Percentiles rank a stretch among this genome's conserved stretches.
These are phyloP conservation scores for Eremochloa ophiuroides DNA, from an alignment of 176 grass and related monocot species.

Conservation along the genomic window DNA sequence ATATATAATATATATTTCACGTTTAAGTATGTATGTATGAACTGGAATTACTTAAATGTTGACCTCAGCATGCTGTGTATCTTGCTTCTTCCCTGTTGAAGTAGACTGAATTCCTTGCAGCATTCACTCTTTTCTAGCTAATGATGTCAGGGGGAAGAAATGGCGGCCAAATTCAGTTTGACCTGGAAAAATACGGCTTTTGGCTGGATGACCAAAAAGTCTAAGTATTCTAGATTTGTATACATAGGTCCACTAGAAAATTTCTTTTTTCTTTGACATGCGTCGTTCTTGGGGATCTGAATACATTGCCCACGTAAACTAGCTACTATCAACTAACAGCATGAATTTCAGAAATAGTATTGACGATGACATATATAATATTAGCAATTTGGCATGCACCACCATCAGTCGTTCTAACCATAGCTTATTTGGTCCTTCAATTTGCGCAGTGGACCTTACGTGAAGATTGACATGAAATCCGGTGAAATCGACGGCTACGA, in stretches of 20 bases:
- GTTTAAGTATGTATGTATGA: not conserved
- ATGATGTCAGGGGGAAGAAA: not conserved
- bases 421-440: no score
- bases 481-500: slow-evolving; percentile 78
- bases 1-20: not conserved
- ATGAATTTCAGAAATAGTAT: not conserved
- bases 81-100: slow-evolving; percentile 14
- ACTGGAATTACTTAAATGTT: not conserved
- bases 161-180: not conserved
- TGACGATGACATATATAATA: no score
- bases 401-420: not conserved
- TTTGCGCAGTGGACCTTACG: slow-evolving; percentile 61
- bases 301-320: no score
- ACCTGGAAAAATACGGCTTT: not conserved
- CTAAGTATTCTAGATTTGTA: not conserved
- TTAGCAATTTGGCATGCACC: not conserved
- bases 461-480: slow-evolving; percentile 74
- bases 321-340: not conserved
- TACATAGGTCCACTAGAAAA: not conserved
- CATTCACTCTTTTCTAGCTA: not conserved
- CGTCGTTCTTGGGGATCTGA: no score
- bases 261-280: no score
- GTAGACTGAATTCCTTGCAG: not conserved
- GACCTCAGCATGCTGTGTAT: not conserved
- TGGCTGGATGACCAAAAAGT: not conserved